These are phyloP conservation scores for Microstroma glucosiphilum DNA, from an alignment of 1,284 basidiomycete genomes.

Conservation along the genomic window DNA sequence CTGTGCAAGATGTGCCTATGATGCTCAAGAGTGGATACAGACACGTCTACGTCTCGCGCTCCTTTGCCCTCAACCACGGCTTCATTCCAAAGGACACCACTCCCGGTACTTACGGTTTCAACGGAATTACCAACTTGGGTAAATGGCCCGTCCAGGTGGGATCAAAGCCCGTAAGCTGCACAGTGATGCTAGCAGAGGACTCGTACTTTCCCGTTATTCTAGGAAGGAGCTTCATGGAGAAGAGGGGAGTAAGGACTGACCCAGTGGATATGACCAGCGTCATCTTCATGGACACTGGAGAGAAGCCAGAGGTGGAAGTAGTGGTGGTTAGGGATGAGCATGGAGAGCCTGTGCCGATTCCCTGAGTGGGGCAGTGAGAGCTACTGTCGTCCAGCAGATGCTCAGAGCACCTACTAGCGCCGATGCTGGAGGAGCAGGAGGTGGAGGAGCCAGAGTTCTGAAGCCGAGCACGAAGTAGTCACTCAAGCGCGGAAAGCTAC, in stretches of 20 bases:
- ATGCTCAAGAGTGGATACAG: conserved; percentile 94
- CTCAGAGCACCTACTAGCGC: too few relatives aligned
- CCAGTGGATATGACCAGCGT: conserved; percentile 70
- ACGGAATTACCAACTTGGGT: conserved; percentile 60
- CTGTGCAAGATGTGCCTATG: conserved; percentile 64
- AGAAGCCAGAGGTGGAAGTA: conserved; percentile 56
- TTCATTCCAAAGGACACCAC: conserved; percentile 79
- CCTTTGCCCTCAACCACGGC: conserved; percentile 80
- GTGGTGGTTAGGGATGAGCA: conserved; percentile 50
- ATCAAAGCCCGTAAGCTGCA: conserved; percentile 54
- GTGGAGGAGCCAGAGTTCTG: too few relatives aligned
- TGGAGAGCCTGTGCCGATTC: conserved; percentile 48
- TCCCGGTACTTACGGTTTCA: conserved; percentile 65
- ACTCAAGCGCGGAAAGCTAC: too few relatives aligned
- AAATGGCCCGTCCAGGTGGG: conserved; percentile 55
- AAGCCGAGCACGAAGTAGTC: too few relatives aligned
- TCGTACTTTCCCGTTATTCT: conserved; percentile 94
- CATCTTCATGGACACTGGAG: conserved; percentile 88
- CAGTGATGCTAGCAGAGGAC: conserved; percentile 73
- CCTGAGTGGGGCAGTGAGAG: conserved; percentile 16
- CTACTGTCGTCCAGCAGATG: too few relatives aligned
- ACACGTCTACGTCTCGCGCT: conserved; percentile 88
- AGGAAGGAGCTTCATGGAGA: conserved; percentile 88
- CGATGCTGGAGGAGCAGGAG: too few relatives aligned
- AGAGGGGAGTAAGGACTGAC: conserved; percentile 64